These are phyloP conservation scores for Phaffia tasmanica DNA, from an alignment of 768 basidiomycete genomes.

Conservation along the genomic window DNA sequence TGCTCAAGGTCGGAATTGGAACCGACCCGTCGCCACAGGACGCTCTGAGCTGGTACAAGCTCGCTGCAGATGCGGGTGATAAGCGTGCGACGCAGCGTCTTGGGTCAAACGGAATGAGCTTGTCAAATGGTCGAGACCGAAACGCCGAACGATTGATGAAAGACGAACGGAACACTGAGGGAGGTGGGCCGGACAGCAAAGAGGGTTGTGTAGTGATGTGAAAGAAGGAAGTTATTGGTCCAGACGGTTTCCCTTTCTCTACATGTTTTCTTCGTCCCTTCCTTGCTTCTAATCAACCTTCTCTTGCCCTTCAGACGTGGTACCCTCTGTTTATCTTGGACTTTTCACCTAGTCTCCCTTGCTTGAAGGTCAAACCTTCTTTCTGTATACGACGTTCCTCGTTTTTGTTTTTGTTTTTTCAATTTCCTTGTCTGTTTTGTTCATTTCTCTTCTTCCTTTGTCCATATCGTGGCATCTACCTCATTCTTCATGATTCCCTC, in stretches of 20 bases:
- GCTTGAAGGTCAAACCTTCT: not conserved
- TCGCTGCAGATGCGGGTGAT: conserved; percentile 82
- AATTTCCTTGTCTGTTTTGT: not conserved
- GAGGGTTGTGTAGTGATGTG: conserved; percentile 37
- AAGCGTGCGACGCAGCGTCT: conserved; percentile 82
- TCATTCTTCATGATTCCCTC: no score
- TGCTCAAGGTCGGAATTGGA: conserved; percentile 50
- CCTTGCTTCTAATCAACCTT: not conserved
- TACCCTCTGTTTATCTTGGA: no score
- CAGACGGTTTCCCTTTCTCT: not conserved
- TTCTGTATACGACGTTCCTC: conserved; percentile 2
- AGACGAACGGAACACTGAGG: conserved; percentile 35
- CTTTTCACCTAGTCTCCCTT: not conserved
- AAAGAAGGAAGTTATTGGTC: not conserved
- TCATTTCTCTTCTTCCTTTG: no score
- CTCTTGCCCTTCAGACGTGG: not conserved
- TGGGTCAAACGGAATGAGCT: conserved; percentile 45
- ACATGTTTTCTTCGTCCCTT: not conserved
- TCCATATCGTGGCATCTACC: no score
- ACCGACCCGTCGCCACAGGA: conserved; percentile 34
- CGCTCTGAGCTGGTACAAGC: conserved; percentile 70
- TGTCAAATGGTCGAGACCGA: conserved; percentile 1
- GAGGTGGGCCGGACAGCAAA: conserved; percentile 27
- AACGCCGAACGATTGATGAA: conserved; percentile 32
- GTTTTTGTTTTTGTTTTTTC: not conserved